Evolutionary conservation across 192 early-diverging fungal genomes (phyloP), one percentile per base, ranked within the genome.

Genomic region (Pilaira anomala): DNA sequence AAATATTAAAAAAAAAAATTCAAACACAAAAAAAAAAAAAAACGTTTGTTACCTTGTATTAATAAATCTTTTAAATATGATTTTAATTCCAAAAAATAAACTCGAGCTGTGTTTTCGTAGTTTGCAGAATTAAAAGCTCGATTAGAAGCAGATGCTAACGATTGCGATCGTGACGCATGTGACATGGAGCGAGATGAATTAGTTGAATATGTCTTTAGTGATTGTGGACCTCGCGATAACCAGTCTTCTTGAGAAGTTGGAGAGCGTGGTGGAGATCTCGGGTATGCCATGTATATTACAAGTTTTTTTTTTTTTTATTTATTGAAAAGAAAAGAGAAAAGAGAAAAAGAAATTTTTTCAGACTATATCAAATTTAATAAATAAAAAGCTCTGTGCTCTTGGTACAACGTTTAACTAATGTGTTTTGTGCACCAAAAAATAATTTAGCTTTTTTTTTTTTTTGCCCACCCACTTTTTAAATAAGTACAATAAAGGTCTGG

Each of bases 81-180:
- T 24, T 62, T 60, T 22, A 72, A 40, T 36, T 72, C 70, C 8
- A 24, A 16, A 60, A 66, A 65, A 53, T 72, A 66, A n/a, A 62
- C 57, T 5, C 59, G 63, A 14, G 70, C 70, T 29, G 40, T 45
- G 48, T 6, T 46, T 19, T 69, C 59, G 49, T 66, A 65, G 14
- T 44, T 45, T 28, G 59, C 19, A 25, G 57, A 54, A 19, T 40
- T 62, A 40, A 36, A 51, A 18, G 62, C 40, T 42, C 70, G 36
- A 48, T 59, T 66, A 16, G 70, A 50, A 41, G 57, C 39, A 33
- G 70, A 72, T 36, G 70, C 64, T 12, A 66, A 50, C n/a, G 70
- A 72, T 22, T 49, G 50, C 5, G 69, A 64, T 65, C 69, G 41
- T 11, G 61, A 64, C 5, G 55, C 55, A 55, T 66, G 52, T 26